Evolutionary conservation across 2,329 filamentous ascomycete species (phyloP).

Genomic region (Trichoderma asperellum): DNA sequence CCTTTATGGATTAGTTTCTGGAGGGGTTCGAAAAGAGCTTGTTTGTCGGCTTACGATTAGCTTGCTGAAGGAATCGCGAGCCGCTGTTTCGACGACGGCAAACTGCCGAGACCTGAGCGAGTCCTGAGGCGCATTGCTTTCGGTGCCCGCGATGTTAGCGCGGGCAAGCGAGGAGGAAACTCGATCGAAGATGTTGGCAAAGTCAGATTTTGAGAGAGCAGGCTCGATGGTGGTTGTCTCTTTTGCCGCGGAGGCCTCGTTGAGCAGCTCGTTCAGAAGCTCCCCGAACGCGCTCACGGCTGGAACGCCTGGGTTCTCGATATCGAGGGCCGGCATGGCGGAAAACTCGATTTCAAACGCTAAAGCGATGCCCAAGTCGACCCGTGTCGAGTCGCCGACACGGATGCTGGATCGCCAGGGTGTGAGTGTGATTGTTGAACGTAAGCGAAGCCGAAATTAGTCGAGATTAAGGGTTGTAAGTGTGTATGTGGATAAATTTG

Average conservation of each 20-base stretch:
- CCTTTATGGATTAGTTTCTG: constrained; percentile 55
- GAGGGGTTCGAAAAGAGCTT: constrained; percentile 8
- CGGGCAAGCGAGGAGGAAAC: constrained; percentile 44
- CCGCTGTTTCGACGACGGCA: constrained; percentile 80
- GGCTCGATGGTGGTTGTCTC: constrained; percentile 68
- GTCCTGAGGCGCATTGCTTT: constrained; percentile 45
- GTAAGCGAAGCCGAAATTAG: neutral
- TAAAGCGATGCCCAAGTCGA: neutral
- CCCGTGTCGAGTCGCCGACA: neutral
- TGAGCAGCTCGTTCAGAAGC: constrained; percentile 62
- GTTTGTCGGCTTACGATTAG: constrained; percentile 65
- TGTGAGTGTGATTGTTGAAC: neutral
- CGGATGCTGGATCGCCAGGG: neutral
- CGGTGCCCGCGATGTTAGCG: constrained; percentile 36
- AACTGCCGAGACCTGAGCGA: constrained; percentile 55
- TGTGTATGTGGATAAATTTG: neutral
- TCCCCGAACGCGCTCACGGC: constrained; percentile 57
- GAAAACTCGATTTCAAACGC: constrained; percentile 3
- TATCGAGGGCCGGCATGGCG: constrained; percentile 56
- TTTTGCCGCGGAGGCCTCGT: constrained; percentile 63
- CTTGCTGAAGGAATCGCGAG: constrained; percentile 77
- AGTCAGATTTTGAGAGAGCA: constrained; percentile 71
- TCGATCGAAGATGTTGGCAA: constrained; percentile 53
- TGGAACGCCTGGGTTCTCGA: constrained; percentile 53
- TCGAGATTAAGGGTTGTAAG: neutral